phyloP scores from a whole-genome alignment of 2,329 filamentous ascomycete species.

The Chaetomiaceae sp. region DNA sequence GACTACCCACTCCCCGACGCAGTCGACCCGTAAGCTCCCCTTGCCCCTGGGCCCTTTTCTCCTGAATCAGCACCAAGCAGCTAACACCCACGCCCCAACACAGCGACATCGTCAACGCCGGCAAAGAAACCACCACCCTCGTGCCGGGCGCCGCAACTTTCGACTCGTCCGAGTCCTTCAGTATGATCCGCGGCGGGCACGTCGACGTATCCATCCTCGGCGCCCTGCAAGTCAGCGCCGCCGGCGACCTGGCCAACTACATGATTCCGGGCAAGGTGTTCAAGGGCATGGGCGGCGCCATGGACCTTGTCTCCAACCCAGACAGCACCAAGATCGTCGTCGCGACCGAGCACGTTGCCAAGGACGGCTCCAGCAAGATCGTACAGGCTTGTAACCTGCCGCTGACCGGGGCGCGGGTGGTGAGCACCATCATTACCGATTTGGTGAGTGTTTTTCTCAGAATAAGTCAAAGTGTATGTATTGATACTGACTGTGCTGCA shows the following conservation, averaged over 20 bases:
- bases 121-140: conserved; percentile 82
- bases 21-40: conserved; percentile 53
- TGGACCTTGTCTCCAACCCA: conserved; percentile 69
- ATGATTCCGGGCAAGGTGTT: conserved; percentile 86
- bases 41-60: too few species aligned
- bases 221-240: conserved; percentile 72
- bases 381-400: conserved; percentile 60
- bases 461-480: neutral
- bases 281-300: conserved; percentile 81
- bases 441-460: conserved; percentile 48
- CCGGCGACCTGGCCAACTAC: conserved; percentile 80
- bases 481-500: conserved; percentile 27
- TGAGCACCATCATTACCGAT: conserved; percentile 70
- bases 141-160: conserved; percentile 72
- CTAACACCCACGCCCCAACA: neutral
- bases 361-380: conserved; percentile 63
- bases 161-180: conserved; percentile 75
- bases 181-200: conserved; percentile 81
- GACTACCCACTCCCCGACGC: conserved; percentile 69
- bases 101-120: conserved; percentile 75
- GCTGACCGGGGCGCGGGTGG: conserved; percentile 60
- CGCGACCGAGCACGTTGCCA: conserved; percentile 64
- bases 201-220: conserved; percentile 81
- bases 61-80: neutral
- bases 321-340: conserved; percentile 69